phyloP scores from a whole-genome alignment of 805 yeast species.

The Nakazawaea populi region DNA sequence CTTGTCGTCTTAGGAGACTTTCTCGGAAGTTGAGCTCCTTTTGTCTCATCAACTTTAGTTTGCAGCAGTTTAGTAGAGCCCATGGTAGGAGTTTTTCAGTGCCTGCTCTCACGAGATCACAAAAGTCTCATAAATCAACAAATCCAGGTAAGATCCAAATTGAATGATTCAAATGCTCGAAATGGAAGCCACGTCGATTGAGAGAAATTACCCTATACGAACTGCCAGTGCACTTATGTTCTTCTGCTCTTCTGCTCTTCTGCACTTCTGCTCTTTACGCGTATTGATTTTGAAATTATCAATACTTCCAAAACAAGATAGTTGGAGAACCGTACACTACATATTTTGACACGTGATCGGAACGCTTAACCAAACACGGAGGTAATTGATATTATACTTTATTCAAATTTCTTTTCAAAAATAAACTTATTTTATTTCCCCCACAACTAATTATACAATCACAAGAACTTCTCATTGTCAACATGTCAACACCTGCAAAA shows the following conservation, averaged over 20 bases:
- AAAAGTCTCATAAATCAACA: no score
- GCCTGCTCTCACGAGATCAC: no score
- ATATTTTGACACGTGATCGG: background rate
- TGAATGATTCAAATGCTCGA: background rate
- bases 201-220: background rate
- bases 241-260: background rate
- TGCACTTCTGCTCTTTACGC: background rate
- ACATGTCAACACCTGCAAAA: slow-evolving; percentile 23
- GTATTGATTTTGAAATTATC: background rate
- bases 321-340: background rate
- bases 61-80: background rate
- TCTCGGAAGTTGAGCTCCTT: background rate
- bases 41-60: background rate
- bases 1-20: background rate
- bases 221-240: background rate
- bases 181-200: background rate
- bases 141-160: no score
- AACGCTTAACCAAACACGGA: slow-evolving; percentile 18
- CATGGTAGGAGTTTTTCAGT: background rate
- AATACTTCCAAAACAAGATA: background rate
- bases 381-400: background rate
- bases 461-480: background rate
- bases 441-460: background rate
- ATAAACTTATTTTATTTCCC: background rate
- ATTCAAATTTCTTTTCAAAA: no score